Evolutionary conservation across 2,329 filamentous ascomycete species (phyloP), one percentile per base, ranked within the genome.

Genomic region (Cytospora mali): DNA sequence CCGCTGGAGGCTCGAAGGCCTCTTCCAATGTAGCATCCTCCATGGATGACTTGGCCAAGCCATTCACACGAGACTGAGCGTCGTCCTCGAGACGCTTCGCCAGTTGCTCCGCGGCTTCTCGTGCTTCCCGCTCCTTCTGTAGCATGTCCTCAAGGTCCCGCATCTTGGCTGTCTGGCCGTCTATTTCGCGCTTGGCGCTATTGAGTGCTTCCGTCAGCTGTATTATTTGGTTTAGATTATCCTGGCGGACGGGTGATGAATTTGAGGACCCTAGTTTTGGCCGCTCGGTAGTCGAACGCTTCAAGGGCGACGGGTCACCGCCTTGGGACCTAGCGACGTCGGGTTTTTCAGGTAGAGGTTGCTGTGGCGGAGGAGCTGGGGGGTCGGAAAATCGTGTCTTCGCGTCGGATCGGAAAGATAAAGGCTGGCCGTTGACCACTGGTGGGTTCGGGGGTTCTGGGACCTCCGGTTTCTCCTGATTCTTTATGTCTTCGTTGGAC

Each of bases 301-400:
- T 93, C 31, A 97, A 75, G 0, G 91, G 86, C 18, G 42, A 21
- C 0, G 88, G 85, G 0, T 83, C 71, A 21, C 76, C 76, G 33
- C 78, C 76, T 50, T 74, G 76, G 9, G 69, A 64, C 69, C 77
- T 81, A 62, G 75, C 80, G 18, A 84, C 86, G 75, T 96, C 92
- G 0, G 94, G 94, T 74, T 97, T 97, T 73, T 97, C 93, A 1
- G 94, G 94, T 6, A 98, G 80, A 16, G 94, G 94, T 69, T 96
- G 93, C 69, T 96, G 93, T 29, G 94, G 94, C 28, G 94, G 94
- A 9, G 94, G 94, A 25, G 93, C 94, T 4, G 94, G 94, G 56
- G 94, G 94, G 62, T 97, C 93, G 1, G 92, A 95, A 73, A 97
- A 98, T 58, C 93, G 86, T 5, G 91, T 86, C 70, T 95, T 94